Base-by-base conservation (phyloP, 495 filamentous ascomycete species). In the Trichoderma orchidacearum region DNA sequence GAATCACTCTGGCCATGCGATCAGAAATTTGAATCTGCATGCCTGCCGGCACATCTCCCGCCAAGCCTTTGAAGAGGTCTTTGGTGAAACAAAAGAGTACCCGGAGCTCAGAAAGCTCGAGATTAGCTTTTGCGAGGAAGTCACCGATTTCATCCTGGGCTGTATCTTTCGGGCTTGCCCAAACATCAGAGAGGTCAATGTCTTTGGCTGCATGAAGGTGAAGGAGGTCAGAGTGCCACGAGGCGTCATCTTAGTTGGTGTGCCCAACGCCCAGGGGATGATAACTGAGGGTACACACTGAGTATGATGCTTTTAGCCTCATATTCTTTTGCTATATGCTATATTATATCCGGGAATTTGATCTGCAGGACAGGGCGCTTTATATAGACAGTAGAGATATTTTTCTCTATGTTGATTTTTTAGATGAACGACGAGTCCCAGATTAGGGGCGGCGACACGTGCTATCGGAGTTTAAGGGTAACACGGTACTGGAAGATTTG, bases 141-240 rank as follows among this genome's bases (percentile, higher is more conserved):
- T 92, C 5, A 85, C 91, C 58, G 88, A 90, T 60, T 80, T 80
- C 23, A 73, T 94, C 17, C 77, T 89, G 0, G 81, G 81, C 2
- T 78, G 74, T 17, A 89, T 95, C 52, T 89, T 95, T 68, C 72
- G 75, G 45, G 76, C 77, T 63, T 95, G 89, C 61, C 89, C 89
- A 4, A 75, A 75, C 3, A 60, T 96, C 31, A 80, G 81, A 64
- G 82, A 81, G 63, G 61, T 94, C 50, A 83, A 86, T 36, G 86
- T 89, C 5, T 96, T 94, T 70, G 88, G 86, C 23, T 92, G 88
- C 69, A 90, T 90, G 72, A 83, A 85, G 62, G 80, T 94, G 30
- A 73, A 68, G 60, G 82, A 89, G 54, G 77, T 88, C 15, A 69
- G 72, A 29, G 84, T 93, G 35, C 89, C 89, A 1, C 74, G 68